A percentile compares a stretch with the other conserved stretches of the same genome.
phyloP scores from a whole-genome alignment of 352 stramenopile genomes.

The Aphanomyces astaci region DNA sequence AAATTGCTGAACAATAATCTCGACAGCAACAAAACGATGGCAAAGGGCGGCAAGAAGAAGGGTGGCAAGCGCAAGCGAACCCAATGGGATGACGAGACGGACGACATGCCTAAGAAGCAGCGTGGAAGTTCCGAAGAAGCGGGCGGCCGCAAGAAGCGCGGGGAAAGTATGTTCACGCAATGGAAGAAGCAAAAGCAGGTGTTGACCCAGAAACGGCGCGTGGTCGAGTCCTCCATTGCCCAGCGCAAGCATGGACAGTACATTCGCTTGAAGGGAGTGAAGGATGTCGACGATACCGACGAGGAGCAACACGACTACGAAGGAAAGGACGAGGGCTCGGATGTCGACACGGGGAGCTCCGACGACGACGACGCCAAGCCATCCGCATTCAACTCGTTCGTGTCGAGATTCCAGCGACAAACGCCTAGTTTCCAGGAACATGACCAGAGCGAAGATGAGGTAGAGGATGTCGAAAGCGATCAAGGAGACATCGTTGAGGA shows the following conservation, averaged over 20 bases:
- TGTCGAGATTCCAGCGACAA: constrained; percentile 47
- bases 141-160: not conserved
- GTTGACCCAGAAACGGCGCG: constrained; percentile 31
- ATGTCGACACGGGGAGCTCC: constrained; percentile 21
- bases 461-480: constrained; percentile 31
- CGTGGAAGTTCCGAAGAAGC: constrained; percentile 26
- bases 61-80: constrained; percentile 22
- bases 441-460: constrained; percentile 33
- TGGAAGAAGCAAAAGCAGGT: constrained; percentile 63
- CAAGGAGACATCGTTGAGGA: constrained; percentile 14
- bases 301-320: constrained; percentile 20
- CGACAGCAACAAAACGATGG: constrained; percentile 27
- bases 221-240: not conserved
- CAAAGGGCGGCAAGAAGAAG: constrained; percentile 24
- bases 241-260: constrained; percentile 32
- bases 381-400: constrained; percentile 68
- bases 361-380: constrained; percentile 23
- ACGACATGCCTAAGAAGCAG: constrained; percentile 14
- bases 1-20: constrained; percentile 1
- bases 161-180: constrained; percentile 62
- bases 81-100: constrained; percentile 18
- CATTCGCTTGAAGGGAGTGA: constrained; percentile 1
- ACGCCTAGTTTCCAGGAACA: constrained; percentile 29
- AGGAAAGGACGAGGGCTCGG: constrained; percentile 13
- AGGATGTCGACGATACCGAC: constrained; percentile 8